These are phyloP conservation scores for Didymella arachidicola DNA, from an alignment of 2,329 filamentous ascomycete genomes.

Conservation along the genomic window DNA sequence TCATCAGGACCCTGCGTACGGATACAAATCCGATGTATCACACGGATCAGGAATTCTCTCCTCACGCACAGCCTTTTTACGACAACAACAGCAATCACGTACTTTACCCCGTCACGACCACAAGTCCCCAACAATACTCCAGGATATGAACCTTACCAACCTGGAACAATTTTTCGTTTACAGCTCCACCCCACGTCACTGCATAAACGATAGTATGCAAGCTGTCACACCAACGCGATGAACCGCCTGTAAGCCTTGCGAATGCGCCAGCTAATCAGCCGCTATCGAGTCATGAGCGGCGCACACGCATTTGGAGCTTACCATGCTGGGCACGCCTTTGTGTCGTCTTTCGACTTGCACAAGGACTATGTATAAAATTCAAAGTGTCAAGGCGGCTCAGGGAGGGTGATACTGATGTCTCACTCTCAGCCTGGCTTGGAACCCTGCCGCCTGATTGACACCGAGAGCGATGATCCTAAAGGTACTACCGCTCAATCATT, in stretches of 20 bases:
- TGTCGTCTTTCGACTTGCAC: not conserved
- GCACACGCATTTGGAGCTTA: not conserved
- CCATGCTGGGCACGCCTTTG: not conserved
- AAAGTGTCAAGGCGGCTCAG: not conserved
- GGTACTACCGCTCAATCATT: not conserved
- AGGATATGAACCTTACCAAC: not conserved
- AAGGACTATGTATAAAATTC: not conserved
- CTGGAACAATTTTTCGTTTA: too few species aligned
- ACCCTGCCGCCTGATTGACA: not conserved
- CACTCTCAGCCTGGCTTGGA: not conserved
- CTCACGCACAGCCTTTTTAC: constrained; percentile 12
- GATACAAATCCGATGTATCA: constrained; percentile 26
- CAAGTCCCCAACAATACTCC: constrained; percentile 6
- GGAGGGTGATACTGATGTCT: not conserved
- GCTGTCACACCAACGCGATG: not conserved
- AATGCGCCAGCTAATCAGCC: not conserved
- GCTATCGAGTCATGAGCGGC: not conserved
- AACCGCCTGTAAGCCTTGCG: not conserved
- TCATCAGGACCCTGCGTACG: constrained; percentile 55
- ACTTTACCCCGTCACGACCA: constrained; percentile 4
- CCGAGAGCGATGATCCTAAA: not conserved
- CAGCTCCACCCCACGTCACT: not conserved
- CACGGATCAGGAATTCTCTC: constrained; percentile 2
- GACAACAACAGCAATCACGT: constrained; percentile 10
- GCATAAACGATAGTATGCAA: not conserved